A percentile compares a stretch with the other conserved stretches of the same genome.
These are phyloP conservation scores for Pichia paraexigua DNA, from an alignment of 805 yeast species.

Conservation along the genomic window DNA sequence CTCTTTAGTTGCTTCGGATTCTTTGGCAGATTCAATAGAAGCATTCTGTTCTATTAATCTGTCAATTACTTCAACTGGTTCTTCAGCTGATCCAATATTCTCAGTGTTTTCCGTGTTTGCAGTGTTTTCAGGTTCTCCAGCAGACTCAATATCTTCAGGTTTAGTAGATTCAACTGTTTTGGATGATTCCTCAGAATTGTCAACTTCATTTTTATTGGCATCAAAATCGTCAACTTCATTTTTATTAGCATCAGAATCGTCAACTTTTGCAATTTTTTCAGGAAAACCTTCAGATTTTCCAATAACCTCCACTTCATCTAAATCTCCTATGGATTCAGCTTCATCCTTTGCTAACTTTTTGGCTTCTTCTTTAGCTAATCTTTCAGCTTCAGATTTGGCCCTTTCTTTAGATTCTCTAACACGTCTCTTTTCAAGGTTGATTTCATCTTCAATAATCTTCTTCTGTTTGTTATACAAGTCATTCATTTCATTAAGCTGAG, in stretches of 20 bases:
- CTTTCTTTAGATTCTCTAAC: neutral
- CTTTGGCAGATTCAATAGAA: neutral
- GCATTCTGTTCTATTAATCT: too few relatives aligned
- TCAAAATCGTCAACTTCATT: neutral
- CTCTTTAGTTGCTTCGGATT: neutral
- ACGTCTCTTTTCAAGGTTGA: neutral
- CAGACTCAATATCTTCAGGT: too few relatives aligned
- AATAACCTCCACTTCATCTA: neutral
- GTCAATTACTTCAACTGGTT: too few relatives aligned
- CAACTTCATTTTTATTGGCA: neutral
- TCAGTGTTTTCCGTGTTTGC: too few relatives aligned
- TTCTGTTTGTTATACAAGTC: slow-evolving; percentile 1
- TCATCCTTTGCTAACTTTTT: neutral
- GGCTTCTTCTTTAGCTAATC: neutral
- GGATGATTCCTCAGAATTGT: neutral
- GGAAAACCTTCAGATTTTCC: neutral
- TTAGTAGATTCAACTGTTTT: slow-evolving; percentile 1
- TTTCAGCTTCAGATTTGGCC: neutral
- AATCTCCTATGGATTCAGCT: neutral
- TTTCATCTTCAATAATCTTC: neutral
- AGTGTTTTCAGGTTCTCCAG: neutral
- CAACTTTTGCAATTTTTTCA: neutral
- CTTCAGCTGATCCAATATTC: too few relatives aligned
- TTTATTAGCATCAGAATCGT: neutral
- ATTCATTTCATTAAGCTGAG: slow-evolving; percentile 1